A percentile compares a stretch with the other conserved stretches of the same genome.
Conservation (phyloP, 2,329 filamentous ascomycete species). For the Pestalotiopsis sp. region DNA sequence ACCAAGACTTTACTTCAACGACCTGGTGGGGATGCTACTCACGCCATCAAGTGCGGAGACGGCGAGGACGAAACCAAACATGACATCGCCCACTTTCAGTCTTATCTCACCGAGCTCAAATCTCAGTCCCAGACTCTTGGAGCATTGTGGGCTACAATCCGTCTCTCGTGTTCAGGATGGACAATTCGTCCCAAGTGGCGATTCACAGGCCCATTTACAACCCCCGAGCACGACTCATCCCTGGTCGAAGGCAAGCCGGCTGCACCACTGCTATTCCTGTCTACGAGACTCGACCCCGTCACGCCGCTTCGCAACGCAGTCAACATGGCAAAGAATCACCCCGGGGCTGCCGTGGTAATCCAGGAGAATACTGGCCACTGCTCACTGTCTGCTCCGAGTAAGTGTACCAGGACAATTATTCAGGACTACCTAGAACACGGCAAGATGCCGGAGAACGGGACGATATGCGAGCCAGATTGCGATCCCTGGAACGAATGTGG, state of each 20-base stretch:
- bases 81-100: slow-evolving; percentile 27
- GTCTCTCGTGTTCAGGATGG: slow-evolving; percentile 43
- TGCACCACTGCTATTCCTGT: slow-evolving; percentile 47
- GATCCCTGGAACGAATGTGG: slow-evolving; percentile 5
- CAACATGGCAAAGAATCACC: slow-evolving; percentile 21
- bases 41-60: slow-evolving; percentile 39
- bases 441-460: slow-evolving; percentile 3
- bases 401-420: slow-evolving; percentile 9
- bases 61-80: slow-evolving; percentile 28
- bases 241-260: slow-evolving; percentile 36
- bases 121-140: slow-evolving; percentile 34
- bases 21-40: slow-evolving; percentile 22
- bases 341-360: slow-evolving; percentile 21
- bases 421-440: slow-evolving; percentile 6
- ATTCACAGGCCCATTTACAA: slow-evolving; percentile 37
- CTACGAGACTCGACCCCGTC: slow-evolving; percentile 47
- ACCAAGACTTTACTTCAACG: not conserved
- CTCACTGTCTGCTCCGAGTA: slow-evolving; percentile 5
- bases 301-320: slow-evolving; percentile 45
- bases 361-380: slow-evolving; percentile 26
- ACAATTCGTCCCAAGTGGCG: slow-evolving; percentile 39
- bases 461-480: not conserved
- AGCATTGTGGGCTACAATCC: slow-evolving; percentile 36
- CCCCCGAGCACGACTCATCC: slow-evolving; percentile 20
- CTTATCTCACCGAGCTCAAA: slow-evolving; percentile 31